phyloP scores from a whole-genome alignment of 2,329 filamentous ascomycete genomes.

The Colletotrichum melonis region DNA sequence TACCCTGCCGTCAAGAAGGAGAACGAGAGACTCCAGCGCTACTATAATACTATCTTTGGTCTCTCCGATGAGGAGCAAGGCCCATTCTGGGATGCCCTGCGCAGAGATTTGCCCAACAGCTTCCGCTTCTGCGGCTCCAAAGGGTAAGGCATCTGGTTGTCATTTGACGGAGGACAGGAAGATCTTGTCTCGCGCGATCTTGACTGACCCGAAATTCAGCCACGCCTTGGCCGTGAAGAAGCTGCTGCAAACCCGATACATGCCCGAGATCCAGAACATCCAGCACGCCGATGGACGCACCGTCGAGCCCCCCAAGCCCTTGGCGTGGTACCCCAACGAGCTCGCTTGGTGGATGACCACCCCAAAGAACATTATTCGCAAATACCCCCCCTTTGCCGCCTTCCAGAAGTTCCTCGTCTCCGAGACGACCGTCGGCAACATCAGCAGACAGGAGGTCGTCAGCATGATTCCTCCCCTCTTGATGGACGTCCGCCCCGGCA shows the following conservation, averaged over 20 bases:
- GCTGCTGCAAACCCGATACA: slow-evolving; percentile 87
- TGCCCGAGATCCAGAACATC: slow-evolving; percentile 89
- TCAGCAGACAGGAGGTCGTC: slow-evolving; percentile 96
- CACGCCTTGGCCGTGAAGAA: slow-evolving; percentile 94
- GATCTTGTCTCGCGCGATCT: too few species aligned
- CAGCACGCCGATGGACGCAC: slow-evolving; percentile 82
- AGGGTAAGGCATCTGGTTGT: slow-evolving; percentile 65
- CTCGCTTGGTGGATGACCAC: slow-evolving; percentile 99
- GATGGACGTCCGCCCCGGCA: slow-evolving; percentile 90
- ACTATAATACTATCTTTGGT: slow-evolving; percentile 83
- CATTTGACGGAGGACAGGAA: too few species aligned
- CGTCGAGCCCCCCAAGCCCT: slow-evolving; percentile 83
- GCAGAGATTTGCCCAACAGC: slow-evolving; percentile 91
- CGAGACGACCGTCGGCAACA: slow-evolving; percentile 96
- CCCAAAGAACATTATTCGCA: slow-evolving; percentile 93
- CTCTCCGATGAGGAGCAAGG: slow-evolving; percentile 82
- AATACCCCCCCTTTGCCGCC: slow-evolving; percentile 91
- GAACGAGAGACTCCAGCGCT: slow-evolving; percentile 87
- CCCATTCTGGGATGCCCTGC: slow-evolving; percentile 86
- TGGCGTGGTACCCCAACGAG: slow-evolving; percentile 93
- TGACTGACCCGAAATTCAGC: slow-evolving; percentile 51
- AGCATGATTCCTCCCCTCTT: slow-evolving; percentile 98
- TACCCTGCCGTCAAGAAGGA: slow-evolving; percentile 77
- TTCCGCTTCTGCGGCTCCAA: slow-evolving; percentile 98
- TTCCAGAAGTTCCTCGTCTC: slow-evolving; percentile 99